These are phyloP conservation scores for Botrytis pseudocinerea DNA, from an alignment of 2,329 filamentous ascomycete species.

Conservation along the genomic window DNA sequence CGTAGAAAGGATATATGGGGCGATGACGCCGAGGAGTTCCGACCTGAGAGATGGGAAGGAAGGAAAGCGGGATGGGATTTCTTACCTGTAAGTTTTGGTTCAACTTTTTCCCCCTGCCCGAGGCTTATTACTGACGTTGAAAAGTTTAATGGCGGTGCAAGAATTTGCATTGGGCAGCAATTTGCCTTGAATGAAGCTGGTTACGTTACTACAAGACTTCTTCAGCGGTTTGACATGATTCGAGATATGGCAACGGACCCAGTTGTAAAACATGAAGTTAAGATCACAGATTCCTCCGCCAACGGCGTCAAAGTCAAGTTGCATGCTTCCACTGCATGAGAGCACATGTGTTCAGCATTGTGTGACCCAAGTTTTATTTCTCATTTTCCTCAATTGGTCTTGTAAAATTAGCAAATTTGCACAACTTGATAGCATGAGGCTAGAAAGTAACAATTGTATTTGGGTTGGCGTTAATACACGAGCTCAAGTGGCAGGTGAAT, in stretches of 20 bases:
- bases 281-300: slow-evolving; percentile 51
- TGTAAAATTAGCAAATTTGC: not conserved
- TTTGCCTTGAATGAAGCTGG: slow-evolving; percentile 27
- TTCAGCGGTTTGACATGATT: slow-evolving; percentile 26
- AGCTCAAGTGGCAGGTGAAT: no score
- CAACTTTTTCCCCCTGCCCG: not conserved
- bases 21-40: slow-evolving; percentile 43
- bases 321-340: slow-evolving; percentile 23
- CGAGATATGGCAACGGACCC: slow-evolving; percentile 51
- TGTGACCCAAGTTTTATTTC: not conserved
- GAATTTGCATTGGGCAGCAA: slow-evolving; percentile 61
- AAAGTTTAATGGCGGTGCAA: slow-evolving; percentile 26
- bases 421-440: not conserved
- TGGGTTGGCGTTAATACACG: not conserved
- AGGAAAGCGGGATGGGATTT: slow-evolving; percentile 46
- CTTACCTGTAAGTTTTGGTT: slow-evolving; percentile 48
- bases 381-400: not conserved
- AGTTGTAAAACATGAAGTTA: slow-evolving; percentile 48
- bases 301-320: slow-evolving; percentile 55
- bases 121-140: not conserved
- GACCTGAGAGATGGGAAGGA: slow-evolving; percentile 45
- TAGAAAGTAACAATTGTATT: not conserved
- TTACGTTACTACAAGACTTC: slow-evolving; percentile 24
- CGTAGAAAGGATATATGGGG: slow-evolving; percentile 44
- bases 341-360: no score